These are phyloP conservation scores for Tetrahymena elliotti DNA, from an alignment of 73 alveolate species.

Conservation along the genomic window DNA sequence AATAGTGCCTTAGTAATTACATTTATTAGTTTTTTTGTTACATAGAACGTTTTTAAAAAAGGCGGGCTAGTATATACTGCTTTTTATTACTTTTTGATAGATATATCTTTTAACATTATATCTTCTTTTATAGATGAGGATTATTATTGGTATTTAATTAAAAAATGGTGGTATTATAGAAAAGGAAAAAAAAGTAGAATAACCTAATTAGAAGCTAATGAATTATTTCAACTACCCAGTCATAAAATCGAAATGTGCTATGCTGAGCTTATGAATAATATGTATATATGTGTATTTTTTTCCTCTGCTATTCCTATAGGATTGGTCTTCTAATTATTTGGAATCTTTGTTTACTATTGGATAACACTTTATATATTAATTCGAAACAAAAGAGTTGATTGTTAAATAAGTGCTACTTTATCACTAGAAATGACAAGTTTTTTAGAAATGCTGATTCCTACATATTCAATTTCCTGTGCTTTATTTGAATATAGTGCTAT, in stretches of 20 bases:
- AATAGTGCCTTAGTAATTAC: constrained; percentile 6
- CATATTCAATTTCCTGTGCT: not conserved
- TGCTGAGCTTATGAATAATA: constrained; percentile 24
- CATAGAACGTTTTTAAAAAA: not conserved
- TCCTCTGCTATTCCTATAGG: constrained; percentile 18
- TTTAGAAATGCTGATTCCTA: constrained; percentile 3
- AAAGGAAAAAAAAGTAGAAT: not conserved
- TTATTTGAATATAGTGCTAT: constrained; percentile 4
- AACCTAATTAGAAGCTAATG: constrained; percentile 1
- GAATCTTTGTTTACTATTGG: constrained; percentile 13
- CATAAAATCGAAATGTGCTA: constrained; percentile 18
- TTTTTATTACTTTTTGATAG: constrained; percentile 7
- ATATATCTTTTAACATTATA: not conserved
- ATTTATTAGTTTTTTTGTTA: not conserved
- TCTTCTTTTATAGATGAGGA: not conserved
- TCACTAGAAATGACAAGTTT: constrained; percentile 21
- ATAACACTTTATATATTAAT: not conserved
- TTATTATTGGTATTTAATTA: not conserved
- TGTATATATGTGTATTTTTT: constrained; percentile 15
- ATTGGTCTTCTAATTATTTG: not conserved
- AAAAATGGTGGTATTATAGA: not conserved
- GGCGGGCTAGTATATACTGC: constrained; percentile 18
- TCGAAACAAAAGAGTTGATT: not conserved
- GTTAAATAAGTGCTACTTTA: not conserved
- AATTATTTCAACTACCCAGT: not conserved